Conservation (phyloP, 2,329 filamentous ascomycete species). For the Hansfordia pulvinata region DNA sequence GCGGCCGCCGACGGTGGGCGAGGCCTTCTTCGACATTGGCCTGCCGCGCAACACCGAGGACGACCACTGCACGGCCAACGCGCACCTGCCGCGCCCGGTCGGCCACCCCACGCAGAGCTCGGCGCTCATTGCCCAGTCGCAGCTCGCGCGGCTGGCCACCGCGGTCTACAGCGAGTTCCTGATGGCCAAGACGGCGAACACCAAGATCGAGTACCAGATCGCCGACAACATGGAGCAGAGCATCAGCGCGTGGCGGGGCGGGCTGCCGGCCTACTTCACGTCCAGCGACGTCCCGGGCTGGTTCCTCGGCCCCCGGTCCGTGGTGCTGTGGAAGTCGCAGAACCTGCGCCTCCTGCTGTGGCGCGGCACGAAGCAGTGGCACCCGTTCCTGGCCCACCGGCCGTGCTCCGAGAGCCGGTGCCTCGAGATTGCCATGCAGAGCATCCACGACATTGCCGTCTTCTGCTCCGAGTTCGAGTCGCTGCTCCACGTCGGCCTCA, state of each 20-base stretch:
- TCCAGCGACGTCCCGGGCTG: conserved; percentile 15
- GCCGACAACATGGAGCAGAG: conserved; percentile 22
- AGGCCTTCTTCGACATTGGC: conserved; percentile 25
- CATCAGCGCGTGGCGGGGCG: conserved; percentile 18
- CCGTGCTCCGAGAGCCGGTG: conserved; percentile 18
- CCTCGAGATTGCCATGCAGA: conserved; percentile 21
- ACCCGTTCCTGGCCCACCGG: conserved; percentile 15
- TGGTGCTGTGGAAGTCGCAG: conserved; percentile 26
- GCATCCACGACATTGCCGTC: conserved; percentile 19
- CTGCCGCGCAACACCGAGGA: conserved; percentile 30
- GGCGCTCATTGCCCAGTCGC: conserved; percentile 24
- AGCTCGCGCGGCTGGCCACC: conserved; percentile 24
- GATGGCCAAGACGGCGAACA: conserved; percentile 18
- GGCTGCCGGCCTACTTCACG: conserved; percentile 19
- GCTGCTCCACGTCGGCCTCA: conserved; percentile 17
- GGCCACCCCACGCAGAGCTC: conserved; percentile 24
- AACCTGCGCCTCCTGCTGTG: conserved; percentile 29
- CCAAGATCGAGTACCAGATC: conserved; percentile 20
- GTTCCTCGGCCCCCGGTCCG: conserved; percentile 20
- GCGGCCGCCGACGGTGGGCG: conserved; percentile 24
- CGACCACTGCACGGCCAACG: neutral
- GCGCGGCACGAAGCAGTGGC: conserved; percentile 19
- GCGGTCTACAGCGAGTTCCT: conserved; percentile 26
- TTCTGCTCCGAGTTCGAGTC: conserved; percentile 17
- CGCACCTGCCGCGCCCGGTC: conserved; percentile 12